These are phyloP conservation scores for Trypanosoma boissoni DNA, from an alignment of 208 protist species.

Conservation along the genomic window DNA sequence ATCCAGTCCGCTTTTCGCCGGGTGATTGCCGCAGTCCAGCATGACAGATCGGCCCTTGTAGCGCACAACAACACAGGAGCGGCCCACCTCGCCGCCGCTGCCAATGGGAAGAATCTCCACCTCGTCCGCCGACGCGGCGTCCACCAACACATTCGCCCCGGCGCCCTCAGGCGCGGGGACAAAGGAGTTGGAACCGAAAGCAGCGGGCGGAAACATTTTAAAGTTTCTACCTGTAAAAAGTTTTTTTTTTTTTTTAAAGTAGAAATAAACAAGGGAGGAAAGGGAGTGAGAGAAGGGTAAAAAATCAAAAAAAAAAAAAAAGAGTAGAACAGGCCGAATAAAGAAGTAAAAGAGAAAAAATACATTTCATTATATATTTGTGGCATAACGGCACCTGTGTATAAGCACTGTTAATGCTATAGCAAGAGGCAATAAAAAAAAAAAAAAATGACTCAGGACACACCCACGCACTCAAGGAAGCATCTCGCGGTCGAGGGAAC, in stretches of 20 bases:
- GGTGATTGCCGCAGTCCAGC: conserved; percentile 99
- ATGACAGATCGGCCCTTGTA: conserved; percentile 97
- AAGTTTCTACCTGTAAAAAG: not conserved
- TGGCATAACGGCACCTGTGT: not conserved
- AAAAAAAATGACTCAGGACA: not conserved
- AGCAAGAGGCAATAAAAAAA: not conserved
- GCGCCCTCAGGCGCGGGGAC: conserved; percentile 12
- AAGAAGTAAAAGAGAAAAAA: conserved; percentile 5
- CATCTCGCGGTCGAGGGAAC: conserved; percentile 21
- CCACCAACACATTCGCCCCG: not conserved
- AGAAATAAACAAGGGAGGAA: conserved; percentile 6
- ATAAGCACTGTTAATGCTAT: not conserved
- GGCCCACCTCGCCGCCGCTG: conserved; percentile 96
- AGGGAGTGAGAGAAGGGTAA: conserved; percentile 1
- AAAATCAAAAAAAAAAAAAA: not conserved
- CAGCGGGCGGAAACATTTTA: conserved; percentile 13
- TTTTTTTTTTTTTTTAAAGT: too few relatives aligned
- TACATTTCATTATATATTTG: not conserved
- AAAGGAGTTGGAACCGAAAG: conserved; percentile 9
- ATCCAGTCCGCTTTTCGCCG: conserved; percentile 93
- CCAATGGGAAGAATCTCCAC: conserved; percentile 96
- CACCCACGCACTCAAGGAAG: not conserved
- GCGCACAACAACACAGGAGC: conserved; percentile 95
- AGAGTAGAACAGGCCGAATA: not conserved
- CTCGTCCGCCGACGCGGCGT: conserved; percentile 39